phyloP scores from a whole-genome alignment of 2,329 filamentous ascomycete genomes.

The Plenodomus tracheiphilus region DNA sequence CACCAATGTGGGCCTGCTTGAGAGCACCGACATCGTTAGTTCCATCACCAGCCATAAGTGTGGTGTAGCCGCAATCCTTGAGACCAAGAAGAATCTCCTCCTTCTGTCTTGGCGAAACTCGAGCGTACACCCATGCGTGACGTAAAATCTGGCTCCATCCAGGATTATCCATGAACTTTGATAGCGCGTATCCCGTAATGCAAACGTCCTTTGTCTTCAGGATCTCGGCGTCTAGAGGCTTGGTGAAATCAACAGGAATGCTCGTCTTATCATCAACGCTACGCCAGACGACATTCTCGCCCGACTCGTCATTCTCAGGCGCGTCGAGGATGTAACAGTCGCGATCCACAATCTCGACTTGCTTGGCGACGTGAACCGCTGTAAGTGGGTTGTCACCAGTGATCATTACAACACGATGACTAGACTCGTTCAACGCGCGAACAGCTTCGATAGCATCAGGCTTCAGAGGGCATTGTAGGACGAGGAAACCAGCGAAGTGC shows the following conservation, averaged over 20 bases:
- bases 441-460: conserved; percentile 93
- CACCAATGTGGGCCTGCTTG: conserved; percentile 97
- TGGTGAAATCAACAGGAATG: conserved; percentile 81
- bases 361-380: conserved; percentile 89
- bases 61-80: conserved; percentile 96
- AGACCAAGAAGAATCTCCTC: conserved; percentile 96
- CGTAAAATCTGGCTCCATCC: conserved; percentile 79
- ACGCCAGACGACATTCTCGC: conserved; percentile 86
- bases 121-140: conserved; percentile 95
- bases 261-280: conserved; percentile 88
- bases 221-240: conserved; percentile 79
- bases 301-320: conserved; percentile 83
- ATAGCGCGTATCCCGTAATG: conserved; percentile 90
- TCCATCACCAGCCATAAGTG: conserved; percentile 96
- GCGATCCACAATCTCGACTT: conserved; percentile 96
- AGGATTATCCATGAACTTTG: conserved; percentile 81
- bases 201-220: conserved; percentile 87
- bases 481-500: conserved; percentile 90
- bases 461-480: conserved; percentile 93
- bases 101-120: conserved; percentile 98
- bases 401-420: conserved; percentile 98
- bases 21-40: conserved; percentile 97
- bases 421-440: conserved; percentile 97
- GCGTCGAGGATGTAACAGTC: conserved; percentile 94
- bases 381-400: conserved; percentile 98